These are phyloP conservation scores for Davidsoniella eucalypti DNA, from an alignment of 2,329 filamentous ascomycete species.

Conservation along the genomic window DNA sequence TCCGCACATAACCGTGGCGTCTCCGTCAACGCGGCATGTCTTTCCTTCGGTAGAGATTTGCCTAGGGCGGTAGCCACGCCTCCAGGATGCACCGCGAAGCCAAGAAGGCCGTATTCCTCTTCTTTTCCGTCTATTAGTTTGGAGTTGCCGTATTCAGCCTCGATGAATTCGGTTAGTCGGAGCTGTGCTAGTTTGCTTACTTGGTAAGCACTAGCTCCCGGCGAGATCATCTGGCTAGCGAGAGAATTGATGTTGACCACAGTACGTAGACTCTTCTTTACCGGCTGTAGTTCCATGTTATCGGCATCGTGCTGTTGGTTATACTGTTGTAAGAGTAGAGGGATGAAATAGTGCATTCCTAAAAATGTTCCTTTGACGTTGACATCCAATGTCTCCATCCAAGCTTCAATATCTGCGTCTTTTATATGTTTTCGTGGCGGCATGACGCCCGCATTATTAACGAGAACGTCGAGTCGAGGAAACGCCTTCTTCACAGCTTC, in stretches of 20 bases:
- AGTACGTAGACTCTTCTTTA: not conserved
- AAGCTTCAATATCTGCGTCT: constrained; percentile 26
- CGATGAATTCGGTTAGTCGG: constrained; percentile 32
- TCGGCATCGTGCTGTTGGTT: constrained; percentile 19
- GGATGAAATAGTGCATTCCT: constrained; percentile 30
- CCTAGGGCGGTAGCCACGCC: constrained; percentile 22
- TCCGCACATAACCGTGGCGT: constrained; percentile 25
- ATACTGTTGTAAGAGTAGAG: constrained; percentile 22
- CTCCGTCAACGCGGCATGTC: constrained; percentile 18
- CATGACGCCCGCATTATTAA: constrained; percentile 29
- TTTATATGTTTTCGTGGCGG: constrained; percentile 20
- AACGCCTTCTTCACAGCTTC: constrained; percentile 17
- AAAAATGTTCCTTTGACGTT: constrained; percentile 34
- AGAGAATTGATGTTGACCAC: constrained; percentile 32
- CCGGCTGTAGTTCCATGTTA: not conserved
- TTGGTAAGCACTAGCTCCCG: constrained; percentile 27
- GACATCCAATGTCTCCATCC: constrained; percentile 31
- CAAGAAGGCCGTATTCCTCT: constrained; percentile 23
- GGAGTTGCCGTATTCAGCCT: constrained; percentile 24
- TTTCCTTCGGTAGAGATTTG: not conserved
- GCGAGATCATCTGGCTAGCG: constrained; percentile 22
- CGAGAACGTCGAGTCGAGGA: constrained; percentile 24
- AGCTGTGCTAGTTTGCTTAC: constrained; percentile 32
- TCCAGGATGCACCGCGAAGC: constrained; percentile 25
- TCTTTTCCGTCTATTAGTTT: no score